phyloP scores from a whole-genome alignment of 768 basidiomycete genomes.

The Sporobolomyces roseus region DNA sequence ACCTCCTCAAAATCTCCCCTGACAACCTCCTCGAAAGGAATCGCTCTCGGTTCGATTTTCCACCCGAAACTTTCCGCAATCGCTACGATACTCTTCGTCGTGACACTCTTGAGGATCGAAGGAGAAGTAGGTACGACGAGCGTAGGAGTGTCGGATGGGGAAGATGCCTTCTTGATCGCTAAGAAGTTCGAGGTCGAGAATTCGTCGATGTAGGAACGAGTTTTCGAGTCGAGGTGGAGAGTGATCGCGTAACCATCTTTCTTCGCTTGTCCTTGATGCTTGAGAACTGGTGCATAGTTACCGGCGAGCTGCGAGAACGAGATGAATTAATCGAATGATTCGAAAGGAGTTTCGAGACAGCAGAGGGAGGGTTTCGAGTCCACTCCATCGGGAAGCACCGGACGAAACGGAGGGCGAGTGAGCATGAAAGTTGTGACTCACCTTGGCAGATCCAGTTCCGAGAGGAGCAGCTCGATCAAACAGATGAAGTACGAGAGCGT shows the following conservation, averaged over 20 bases:
- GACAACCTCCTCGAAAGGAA: constrained; percentile 42
- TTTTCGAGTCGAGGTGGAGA: constrained; percentile 43
- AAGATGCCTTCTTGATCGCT: constrained; percentile 27
- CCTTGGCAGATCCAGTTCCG: constrained; percentile 39
- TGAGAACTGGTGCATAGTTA: constrained; percentile 36
- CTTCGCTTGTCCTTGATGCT: constrained; percentile 37
- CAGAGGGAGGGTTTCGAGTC: no score
- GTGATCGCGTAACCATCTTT: constrained; percentile 44
- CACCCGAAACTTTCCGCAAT: constrained; percentile 43
- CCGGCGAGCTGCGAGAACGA: constrained; percentile 1
- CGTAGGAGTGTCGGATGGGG: constrained; percentile 18
- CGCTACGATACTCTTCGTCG: constrained; percentile 41
- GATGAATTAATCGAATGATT: no score
- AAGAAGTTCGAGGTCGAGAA: constrained; percentile 46
- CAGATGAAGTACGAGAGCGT: constrained; percentile 40
- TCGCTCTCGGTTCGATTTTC: constrained; percentile 38
- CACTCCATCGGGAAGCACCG: no score
- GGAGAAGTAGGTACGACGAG: constrained; percentile 42
- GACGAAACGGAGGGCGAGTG: no score
- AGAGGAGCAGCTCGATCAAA: constrained; percentile 44
- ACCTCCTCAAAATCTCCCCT: constrained; percentile 42
- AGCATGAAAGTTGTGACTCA: not conserved
- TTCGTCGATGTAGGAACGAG: constrained; percentile 43
- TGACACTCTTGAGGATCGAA: constrained; percentile 44
- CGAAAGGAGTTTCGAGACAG: no score